These are phyloP conservation scores for Cryptococcus floricola DNA, from an alignment of 1,284 basidiomycete species.

Conservation along the genomic window DNA sequence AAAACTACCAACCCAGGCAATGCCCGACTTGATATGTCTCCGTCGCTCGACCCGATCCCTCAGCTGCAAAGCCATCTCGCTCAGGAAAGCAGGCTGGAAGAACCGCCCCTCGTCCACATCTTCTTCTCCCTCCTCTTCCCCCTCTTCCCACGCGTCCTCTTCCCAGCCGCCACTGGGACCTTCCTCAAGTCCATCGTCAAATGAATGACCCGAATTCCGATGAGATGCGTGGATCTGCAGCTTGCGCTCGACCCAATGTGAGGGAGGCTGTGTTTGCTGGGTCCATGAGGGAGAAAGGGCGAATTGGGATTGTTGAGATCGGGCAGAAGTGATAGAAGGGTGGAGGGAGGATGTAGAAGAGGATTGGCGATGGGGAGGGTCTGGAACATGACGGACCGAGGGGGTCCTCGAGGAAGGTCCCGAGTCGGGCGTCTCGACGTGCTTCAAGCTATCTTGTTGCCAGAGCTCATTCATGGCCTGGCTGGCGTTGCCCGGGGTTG, in stretches of 20 bases:
- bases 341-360: conserved; percentile 23
- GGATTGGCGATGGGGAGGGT: conserved; percentile 15
- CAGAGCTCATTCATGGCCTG: not conserved
- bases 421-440: not conserved
- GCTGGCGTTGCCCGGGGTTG: not conserved
- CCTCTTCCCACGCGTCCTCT: conserved; percentile 54
- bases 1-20: conserved; percentile 79
- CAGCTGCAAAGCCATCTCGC: conserved; percentile 80
- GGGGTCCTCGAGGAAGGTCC: not conserved
- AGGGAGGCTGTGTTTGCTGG: conserved; percentile 28
- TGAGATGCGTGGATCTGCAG: conserved; percentile 43
- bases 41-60: conserved; percentile 79
- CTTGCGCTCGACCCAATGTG: conserved; percentile 46
- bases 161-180: conserved; percentile 15
- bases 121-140: conserved; percentile 44
- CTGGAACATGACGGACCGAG: conserved; percentile 1
- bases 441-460: conserved; percentile 1
- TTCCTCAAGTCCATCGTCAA: conserved; percentile 35
- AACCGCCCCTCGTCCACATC: conserved; percentile 72
- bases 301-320: conserved; percentile 5
- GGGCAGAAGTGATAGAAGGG: conserved; percentile 13
- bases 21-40: conserved; percentile 83
- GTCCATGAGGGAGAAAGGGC: conserved; percentile 35
- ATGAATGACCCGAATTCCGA: conserved; percentile 36
- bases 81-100: conserved; percentile 80